These are phyloP conservation scores for Pyrus hybrid DNA, from an alignment of 331 rosid genomes.

Conservation along the genomic window DNA sequence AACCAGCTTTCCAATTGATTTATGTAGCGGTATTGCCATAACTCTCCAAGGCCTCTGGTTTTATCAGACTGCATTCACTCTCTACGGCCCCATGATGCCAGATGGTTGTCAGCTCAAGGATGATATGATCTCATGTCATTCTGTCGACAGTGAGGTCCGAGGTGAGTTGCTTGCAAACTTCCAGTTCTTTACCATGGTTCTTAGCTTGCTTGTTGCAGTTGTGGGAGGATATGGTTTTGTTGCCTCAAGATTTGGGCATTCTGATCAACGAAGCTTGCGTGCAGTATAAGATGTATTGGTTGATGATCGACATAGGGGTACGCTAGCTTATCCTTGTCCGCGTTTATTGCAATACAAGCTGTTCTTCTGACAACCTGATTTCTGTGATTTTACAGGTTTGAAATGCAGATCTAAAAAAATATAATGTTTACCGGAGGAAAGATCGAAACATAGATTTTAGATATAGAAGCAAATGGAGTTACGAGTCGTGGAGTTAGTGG, in stretches of 20 bases:
- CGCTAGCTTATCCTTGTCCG: background rate
- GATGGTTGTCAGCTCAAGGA: slow-evolving; percentile 63
- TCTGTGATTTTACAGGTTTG: no score
- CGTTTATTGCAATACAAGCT: no score
- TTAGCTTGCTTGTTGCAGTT: slow-evolving; percentile 53
- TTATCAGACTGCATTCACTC: slow-evolving; percentile 95
- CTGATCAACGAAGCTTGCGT: slow-evolving; percentile 25
- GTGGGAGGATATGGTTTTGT: slow-evolving; percentile 45
- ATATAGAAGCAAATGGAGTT: background rate
- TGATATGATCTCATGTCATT: slow-evolving; percentile 38
- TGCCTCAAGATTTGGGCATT: slow-evolving; percentile 50
- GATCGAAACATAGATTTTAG: background rate
- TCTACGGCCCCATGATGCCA: slow-evolving; percentile 90
- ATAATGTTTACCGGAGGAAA: background rate
- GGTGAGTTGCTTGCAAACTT: slow-evolving; percentile 91
- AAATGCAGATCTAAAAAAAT: no score
- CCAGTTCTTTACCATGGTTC: slow-evolving; percentile 58
- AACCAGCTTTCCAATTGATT: slow-evolving; percentile 69
- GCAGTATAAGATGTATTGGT: slow-evolving; percentile 28
- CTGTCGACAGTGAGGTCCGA: slow-evolving; percentile 56
- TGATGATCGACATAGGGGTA: slow-evolving; percentile 27
- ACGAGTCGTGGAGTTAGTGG: background rate
- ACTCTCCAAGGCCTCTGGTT: slow-evolving; percentile 95
- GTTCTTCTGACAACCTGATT: no score
- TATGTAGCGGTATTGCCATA: slow-evolving; percentile 61